Evolutionary conservation across 352 stramenopile genomes (phyloP).

Genomic region (Globisporangium solare): DNA sequence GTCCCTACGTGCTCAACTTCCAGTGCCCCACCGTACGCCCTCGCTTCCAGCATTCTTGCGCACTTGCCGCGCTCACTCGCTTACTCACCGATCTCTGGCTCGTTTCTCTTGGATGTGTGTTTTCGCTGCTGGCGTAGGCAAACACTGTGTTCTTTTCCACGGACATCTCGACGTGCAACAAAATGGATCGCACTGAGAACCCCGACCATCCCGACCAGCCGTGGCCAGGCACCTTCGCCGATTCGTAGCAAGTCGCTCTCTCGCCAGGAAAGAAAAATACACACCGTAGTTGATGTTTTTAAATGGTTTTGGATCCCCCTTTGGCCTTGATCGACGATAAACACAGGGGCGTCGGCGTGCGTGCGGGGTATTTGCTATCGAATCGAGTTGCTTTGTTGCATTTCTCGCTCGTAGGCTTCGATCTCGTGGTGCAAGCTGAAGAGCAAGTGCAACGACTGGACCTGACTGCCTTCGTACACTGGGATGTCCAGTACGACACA

Average conservation of each 20-base stretch:
- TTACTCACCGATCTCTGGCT: neutral
- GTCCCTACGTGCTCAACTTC: slow-evolving; percentile 82
- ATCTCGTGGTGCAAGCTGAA: slow-evolving; percentile 90
- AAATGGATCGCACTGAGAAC: slow-evolving; percentile 61
- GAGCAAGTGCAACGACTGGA: slow-evolving; percentile 90
- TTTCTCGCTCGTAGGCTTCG: slow-evolving; percentile 44
- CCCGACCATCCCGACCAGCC: slow-evolving; percentile 55
- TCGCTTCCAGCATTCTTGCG: neutral
- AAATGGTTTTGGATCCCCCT: too few species aligned
- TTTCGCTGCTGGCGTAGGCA: slow-evolving; percentile 21
- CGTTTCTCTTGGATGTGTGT: neutral
- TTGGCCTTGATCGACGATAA: neutral
- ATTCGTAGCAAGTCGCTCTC: slow-evolving; percentile 19
- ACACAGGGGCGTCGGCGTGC: slow-evolving; percentile 5
- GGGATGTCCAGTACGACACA: slow-evolving; percentile 92
- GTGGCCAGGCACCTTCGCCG: slow-evolving; percentile 75
- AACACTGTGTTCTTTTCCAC: slow-evolving; percentile 72
- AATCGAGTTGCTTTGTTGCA: slow-evolving; percentile 16
- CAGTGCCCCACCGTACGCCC: slow-evolving; percentile 59
- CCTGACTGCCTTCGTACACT: slow-evolving; percentile 66
- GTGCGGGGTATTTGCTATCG: slow-evolving; percentile 9
- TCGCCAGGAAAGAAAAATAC: neutral
- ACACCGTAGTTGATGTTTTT: too few species aligned
- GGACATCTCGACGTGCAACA: slow-evolving; percentile 70
- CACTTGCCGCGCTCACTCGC: neutral